Base-by-base conservation (phyloP, 2,329 filamentous ascomycete species). In the Akanthomyces muscarius region DNA sequence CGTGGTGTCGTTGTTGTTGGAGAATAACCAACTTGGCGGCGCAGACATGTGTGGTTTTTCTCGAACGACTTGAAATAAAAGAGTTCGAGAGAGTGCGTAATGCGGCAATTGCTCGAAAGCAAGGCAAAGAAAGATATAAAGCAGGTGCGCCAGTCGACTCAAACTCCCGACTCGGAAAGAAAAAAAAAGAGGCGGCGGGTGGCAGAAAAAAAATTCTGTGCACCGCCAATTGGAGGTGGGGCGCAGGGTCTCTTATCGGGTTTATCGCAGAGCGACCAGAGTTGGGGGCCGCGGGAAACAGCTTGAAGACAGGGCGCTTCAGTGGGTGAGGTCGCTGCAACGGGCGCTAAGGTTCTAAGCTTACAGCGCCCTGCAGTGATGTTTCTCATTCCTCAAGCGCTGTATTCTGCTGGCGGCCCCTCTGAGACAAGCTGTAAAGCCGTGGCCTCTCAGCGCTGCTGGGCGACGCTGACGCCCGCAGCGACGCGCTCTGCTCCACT, bases 11-110 rank as follows among this genome's bases (percentile, higher is more conserved):
- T 69, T 66, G 68, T 79, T 79, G 62, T 78, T 79, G 53, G 76
- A 75, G 66, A 80, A 80, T 59, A 80, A 73, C 78, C 78, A 80
- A 56, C 75, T 67, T 33, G 78, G 78, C 68, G 72, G 76, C 59
- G 68, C 67, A 61, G 68, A 74, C 75, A 78, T 78, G 69, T 71
- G 55, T 14, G 42, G n/a, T 11, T 36, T 4, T 36, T 11, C 5
- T 14, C 21, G 30, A 28, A 16, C 23, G 25, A 8, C 23, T 30
- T 30, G 28, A 50, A 13, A 6, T 4, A 6, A 18, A 11, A 30
- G 16, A 25, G 13, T 10, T 10, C 8, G 4, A 11, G 8, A 36
- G 33, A 36, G 8, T 36, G 8, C 8, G 7, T 3, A 7, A 21
- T 30, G 16, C 21, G 14, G 23, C 21, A 59, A 59, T 30, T 11